Conservation (phyloP, 768 basidiomycete species). For the Psilocybe cubensis region DNA sequence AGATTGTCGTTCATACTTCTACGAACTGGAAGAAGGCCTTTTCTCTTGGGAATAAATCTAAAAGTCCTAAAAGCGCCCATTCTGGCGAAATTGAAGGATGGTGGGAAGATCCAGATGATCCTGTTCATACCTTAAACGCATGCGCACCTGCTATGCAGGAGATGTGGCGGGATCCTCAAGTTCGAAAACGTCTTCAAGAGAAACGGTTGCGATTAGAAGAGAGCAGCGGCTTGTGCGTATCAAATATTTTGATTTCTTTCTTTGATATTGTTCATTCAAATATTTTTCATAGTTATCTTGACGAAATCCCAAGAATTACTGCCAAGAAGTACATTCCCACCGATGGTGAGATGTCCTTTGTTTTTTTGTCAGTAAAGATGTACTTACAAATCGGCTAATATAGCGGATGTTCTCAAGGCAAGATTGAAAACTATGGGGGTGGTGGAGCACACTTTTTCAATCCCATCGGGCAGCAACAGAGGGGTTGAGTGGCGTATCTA, state of each 20-base stretch:
- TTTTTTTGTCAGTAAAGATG: constrained; percentile 4
- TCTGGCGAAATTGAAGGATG: constrained; percentile 77
- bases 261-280: constrained; percentile 2
- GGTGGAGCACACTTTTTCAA: constrained; percentile 74
- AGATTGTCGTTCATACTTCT: constrained; percentile 64
- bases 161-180: constrained; percentile 76
- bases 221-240: constrained; percentile 81
- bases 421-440: constrained; percentile 84
- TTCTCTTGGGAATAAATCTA: constrained; percentile 58
- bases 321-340: constrained; percentile 83
- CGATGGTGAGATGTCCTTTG: constrained; percentile 54
- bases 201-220: constrained; percentile 75
- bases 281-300: constrained; percentile 60
- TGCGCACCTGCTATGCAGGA: constrained; percentile 69
- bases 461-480: constrained; percentile 58
- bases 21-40: constrained; percentile 75
- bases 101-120: constrained; percentile 88
- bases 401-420: constrained; percentile 81
- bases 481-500: constrained; percentile 82
- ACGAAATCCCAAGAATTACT: constrained; percentile 81
- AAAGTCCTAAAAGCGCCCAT: constrained; percentile 71
- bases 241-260: constrained; percentile 11
- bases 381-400: constrained; percentile 8
- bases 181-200: constrained; percentile 65
- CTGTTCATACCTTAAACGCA: constrained; percentile 70